Evolutionary conservation across 2,329 filamentous ascomycete genomes (phyloP).

Genomic region (Periconia macrospinosa): DNA sequence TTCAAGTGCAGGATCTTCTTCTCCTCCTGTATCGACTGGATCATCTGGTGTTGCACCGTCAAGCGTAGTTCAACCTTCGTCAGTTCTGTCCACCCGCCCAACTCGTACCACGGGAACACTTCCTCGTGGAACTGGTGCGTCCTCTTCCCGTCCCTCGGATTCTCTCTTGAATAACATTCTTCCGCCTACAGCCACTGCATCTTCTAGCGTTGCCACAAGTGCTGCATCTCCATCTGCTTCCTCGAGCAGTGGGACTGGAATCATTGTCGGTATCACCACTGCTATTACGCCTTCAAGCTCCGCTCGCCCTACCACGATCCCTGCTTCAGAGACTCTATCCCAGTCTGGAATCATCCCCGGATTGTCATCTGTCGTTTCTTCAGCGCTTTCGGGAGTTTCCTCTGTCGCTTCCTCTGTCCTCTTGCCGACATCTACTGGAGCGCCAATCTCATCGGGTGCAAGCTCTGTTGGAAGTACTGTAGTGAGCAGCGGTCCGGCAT

Average conservation of each 20-base stretch:
- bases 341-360: conserved; percentile 3
- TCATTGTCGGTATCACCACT: conserved; percentile 40
- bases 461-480: background rate
- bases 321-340: conserved; percentile 17
- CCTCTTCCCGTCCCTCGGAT: conserved; percentile 3
- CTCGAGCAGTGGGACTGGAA: conserved; percentile 18
- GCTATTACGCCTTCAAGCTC: conserved; percentile 21
- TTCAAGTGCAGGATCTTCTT: conserved; percentile 20
- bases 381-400: conserved; percentile 22
- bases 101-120: conserved; percentile 20
- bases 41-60: conserved; percentile 9
- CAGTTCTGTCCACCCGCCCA: background rate
- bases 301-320: conserved; percentile 7
- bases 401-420: conserved; percentile 8
- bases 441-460: background rate
- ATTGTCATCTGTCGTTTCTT: conserved; percentile 5
- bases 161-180: background rate
- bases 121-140: background rate
- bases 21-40: conserved; percentile 5
- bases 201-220: conserved; percentile 16
- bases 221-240: background rate
- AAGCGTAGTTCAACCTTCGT: conserved; percentile 20
- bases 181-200: background rate
- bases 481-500: background rate
- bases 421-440: conserved; percentile 11